phyloP scores from a whole-genome alignment of 139 green algal species.

The Closterium sp. region DNA sequence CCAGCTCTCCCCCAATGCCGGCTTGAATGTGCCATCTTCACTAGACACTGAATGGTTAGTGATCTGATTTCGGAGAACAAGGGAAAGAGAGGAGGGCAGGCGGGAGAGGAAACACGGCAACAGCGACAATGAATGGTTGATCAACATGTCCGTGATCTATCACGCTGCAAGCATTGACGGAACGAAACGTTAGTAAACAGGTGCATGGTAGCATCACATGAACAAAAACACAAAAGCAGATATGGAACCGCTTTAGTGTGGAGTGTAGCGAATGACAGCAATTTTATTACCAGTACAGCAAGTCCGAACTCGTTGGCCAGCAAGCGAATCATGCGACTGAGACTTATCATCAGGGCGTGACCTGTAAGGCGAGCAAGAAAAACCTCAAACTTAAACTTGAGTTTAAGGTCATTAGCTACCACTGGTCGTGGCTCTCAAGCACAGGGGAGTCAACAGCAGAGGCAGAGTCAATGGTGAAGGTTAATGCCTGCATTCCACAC shows the following conservation, averaged over 20 bases:
- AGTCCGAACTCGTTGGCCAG: slow-evolving; percentile 7
- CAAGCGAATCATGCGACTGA: neutral
- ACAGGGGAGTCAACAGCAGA: neutral
- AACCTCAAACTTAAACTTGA: neutral
- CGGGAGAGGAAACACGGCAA: neutral
- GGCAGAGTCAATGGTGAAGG: neutral
- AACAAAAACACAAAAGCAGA: neutral
- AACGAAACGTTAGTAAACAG: neutral
- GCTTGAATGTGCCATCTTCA: slow-evolving; percentile 15
- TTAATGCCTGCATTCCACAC: neutral
- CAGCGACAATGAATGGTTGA: too few species aligned
- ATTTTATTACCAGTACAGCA: slow-evolving; percentile 11
- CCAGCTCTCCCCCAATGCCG: slow-evolving; percentile 34
- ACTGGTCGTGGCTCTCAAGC: neutral
- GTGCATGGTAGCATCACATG: neutral
- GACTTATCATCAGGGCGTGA: slow-evolving; percentile 29
- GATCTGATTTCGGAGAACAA: neutral
- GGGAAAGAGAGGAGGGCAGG: neutral
- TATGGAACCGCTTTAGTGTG: neutral
- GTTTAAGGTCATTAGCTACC: neutral
- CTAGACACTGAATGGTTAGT: slow-evolving; percentile 36
- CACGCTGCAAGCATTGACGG: neutral
- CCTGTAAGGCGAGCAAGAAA: neutral
- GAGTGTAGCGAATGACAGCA: neutral
- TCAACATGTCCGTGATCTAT: neutral